Evolutionary conservation across 2,329 filamentous ascomycete species (phyloP).

Genomic region (Diaporthe sp.): DNA sequence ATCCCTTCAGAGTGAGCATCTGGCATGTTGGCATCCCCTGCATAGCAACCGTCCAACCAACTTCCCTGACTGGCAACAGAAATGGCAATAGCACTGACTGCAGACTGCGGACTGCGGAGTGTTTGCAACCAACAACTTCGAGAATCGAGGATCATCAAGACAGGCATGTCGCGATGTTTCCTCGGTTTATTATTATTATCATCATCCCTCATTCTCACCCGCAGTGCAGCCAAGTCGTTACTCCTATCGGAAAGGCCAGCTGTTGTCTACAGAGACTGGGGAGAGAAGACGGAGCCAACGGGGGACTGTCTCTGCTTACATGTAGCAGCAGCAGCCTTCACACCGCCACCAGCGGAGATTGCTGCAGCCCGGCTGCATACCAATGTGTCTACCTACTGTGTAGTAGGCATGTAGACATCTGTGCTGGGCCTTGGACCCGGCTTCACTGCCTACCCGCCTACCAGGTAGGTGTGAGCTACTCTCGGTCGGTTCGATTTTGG

Average conservation of each 20-base stretch:
- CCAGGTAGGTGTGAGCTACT: neutral
- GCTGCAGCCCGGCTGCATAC: constrained; percentile 19
- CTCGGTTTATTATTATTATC: neutral
- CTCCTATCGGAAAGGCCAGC: neutral
- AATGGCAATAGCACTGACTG: constrained; percentile 14
- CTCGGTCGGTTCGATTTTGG: neutral
- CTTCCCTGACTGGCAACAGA: constrained; percentile 30
- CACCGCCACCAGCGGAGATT: constrained; percentile 30
- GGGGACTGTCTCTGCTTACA: constrained; percentile 18
- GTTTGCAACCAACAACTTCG: neutral
- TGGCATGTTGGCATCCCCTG: constrained; percentile 35
- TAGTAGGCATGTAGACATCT: constrained; percentile 1
- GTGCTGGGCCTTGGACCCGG: neutral
- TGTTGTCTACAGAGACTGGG: neutral
- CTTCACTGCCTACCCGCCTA: neutral
- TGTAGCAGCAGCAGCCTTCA: constrained; percentile 25
- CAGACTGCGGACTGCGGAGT: constrained; percentile 3
- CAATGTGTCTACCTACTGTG: neutral
- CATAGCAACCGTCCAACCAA: constrained; percentile 36
- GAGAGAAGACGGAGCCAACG: constrained; percentile 14
- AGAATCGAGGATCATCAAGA: neutral
- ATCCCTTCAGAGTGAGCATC: constrained; percentile 27
- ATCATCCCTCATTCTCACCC: neutral
- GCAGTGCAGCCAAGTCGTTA: neutral
- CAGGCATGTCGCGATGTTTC: neutral